Evolutionary conservation across 192 early-diverging fungal genomes (phyloP), one percentile per base, ranked within the genome.

Genomic region (Umbelopsis ramanniana): DNA sequence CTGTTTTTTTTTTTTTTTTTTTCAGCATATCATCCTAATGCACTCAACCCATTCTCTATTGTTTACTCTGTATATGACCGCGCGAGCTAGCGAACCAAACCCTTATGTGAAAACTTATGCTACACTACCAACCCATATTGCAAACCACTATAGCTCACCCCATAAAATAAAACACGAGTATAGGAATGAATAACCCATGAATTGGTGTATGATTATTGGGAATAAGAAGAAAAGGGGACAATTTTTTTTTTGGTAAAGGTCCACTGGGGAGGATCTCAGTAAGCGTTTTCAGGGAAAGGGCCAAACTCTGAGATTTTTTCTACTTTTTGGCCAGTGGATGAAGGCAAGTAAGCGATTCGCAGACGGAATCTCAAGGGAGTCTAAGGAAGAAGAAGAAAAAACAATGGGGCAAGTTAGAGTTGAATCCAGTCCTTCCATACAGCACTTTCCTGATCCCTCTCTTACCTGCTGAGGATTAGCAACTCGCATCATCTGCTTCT

Each of bases 401-500:
- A n/a, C n/a, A n/a, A n/a, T n/a, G n/a, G n/a, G n/a, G n/a, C n/a
- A n/a, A n/a, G n/a, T n/a, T n/a, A n/a, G n/a, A n/a, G n/a, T n/a
- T n/a, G n/a, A n/a, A n/a, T n/a, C n/a, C n/a, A n/a, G n/a, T n/a
- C n/a, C n/a, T n/a, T n/a, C n/a, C n/a, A n/a, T n/a, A n/a, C n/a
- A n/a, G n/a, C n/a, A n/a, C 38, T 40, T 8, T 40, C 38, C 4
- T 40, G 24, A n/a, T 4, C 9, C 14, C 68, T 23, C n/a, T 60
- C 50, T 66, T 69, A 87, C 87, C 76, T 86, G 79, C 76, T 83
- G 81, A 46, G 97, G 96, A 74, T 99, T 98, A 26, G 93, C 89
- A 57, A 98, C 88, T 45, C 88, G 86, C 83, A 99, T 88, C 15
- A 84, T 35, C 74, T 99, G 98, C 17, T 87, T 91, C 24, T 89